Percentiles rank a stretch among this genome's conserved stretches.
Evolutionary conservation across 2,329 filamentous ascomycete species (phyloP).

Genomic region (Orbilia blumenaviensis): DNA sequence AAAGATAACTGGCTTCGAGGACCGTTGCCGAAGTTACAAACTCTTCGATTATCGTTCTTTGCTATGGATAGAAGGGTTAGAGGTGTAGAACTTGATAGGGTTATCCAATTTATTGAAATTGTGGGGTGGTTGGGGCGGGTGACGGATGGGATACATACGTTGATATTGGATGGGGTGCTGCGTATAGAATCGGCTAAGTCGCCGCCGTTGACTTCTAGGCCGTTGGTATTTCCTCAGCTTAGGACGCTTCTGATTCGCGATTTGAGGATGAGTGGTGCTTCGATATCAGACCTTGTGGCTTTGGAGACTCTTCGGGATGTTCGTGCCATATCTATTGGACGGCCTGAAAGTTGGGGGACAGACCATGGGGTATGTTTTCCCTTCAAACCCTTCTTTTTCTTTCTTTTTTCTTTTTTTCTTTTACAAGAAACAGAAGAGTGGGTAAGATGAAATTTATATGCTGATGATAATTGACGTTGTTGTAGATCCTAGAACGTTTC

Average conservation of each 20-base stretch:
- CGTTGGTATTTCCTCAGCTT: conserved; percentile 5
- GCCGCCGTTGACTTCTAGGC: not conserved
- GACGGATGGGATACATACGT: not conserved
- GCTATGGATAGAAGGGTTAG: not conserved
- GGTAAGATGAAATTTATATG: too few species aligned
- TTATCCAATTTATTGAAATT: not conserved
- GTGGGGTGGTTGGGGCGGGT: not conserved
- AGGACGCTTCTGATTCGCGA: not conserved
- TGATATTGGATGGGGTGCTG: conserved; percentile 1
- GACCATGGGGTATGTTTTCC: not conserved
- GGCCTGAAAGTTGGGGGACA: not conserved
- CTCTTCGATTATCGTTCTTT: not conserved
- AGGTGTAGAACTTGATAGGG: not conserved
- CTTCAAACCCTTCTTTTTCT: too few species aligned
- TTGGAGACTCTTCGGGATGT: conserved; percentile 4
- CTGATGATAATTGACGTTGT: too few species aligned
- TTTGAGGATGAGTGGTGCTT: not conserved
- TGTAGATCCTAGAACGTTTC: conserved; percentile 17
- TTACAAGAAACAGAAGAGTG: not conserved
- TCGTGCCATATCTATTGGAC: not conserved
- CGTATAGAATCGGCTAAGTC: not conserved
- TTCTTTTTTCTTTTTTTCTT: too few species aligned
- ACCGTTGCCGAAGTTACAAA: not conserved
- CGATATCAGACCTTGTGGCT: not conserved
- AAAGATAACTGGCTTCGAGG: not conserved